Base-by-base conservation (phyloP, 2,329 filamentous ascomycete genomes). In the Aspergillus uvarum region DNA sequence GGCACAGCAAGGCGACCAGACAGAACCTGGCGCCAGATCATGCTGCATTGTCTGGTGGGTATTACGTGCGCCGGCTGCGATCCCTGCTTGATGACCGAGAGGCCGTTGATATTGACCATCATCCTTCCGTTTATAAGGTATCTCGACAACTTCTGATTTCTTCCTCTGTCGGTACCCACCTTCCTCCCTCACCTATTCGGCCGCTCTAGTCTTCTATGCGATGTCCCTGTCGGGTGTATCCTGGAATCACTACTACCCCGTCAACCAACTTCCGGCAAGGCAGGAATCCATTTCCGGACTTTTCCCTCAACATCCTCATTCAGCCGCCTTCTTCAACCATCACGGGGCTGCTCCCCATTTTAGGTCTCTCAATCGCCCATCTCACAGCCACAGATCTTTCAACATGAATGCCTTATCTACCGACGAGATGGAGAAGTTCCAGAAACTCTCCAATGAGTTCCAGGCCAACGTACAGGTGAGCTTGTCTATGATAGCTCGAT, bases 391-490 rank as follows among this genome's bases (percentile, higher is more conserved):
- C 51, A 35, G 62, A 38, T 47, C 58, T 47, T 65, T 63, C 67
- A 70, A 72, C 56, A 79, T 79, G 76, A 74, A 73, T 57, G 67
- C 74, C 21, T 68, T 77, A 47, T 77, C 77, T 10, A 67, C 74
- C 54, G 83, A 86, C 58, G 85, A 87, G 65, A 78, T 87, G 70
- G 84, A 85, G 65, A 80, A 84, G 59, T 79, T 87, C 72, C 85
- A 88, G 76, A 82, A 85, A 71, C 77, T 87, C 62, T 87, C 85
- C 66, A 84, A 84, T 70, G 79, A 83, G 60, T 88, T 84, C 66
- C 80, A 86, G 70, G 81, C 85, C 12, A 82, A 86, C 62, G 73
- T 82, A 55, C 80, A 81, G 65, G 85, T 87, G 74, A 44, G 64
- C 22, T 29, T 6, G 26, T 29, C 38, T 1, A 19, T 1, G 5